phyloP scores from a whole-genome alignment of 352 stramenopile genomes.

The Phytophthora palmivora region DNA sequence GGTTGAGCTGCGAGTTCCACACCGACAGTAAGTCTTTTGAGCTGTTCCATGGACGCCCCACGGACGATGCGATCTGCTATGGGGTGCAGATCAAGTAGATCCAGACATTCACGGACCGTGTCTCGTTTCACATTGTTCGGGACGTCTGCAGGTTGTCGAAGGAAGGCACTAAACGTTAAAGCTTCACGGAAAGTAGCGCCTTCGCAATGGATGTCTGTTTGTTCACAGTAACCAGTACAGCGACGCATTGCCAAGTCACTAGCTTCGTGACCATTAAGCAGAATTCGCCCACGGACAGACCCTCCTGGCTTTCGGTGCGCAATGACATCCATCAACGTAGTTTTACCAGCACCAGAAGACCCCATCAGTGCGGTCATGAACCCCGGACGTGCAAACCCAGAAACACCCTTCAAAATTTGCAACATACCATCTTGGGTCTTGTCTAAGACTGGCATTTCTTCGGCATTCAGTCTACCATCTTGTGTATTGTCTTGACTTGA shows the following conservation, averaged over 20 bases:
- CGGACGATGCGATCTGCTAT: slow-evolving; percentile 57
- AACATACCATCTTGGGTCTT: slow-evolving; percentile 46
- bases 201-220: slow-evolving; percentile 57
- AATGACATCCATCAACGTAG: slow-evolving; percentile 49
- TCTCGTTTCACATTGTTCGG: slow-evolving; percentile 41
- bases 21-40: slow-evolving; percentile 61
- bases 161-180: slow-evolving; percentile 88
- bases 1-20: slow-evolving; percentile 56
- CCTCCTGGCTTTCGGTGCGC: slow-evolving; percentile 48
- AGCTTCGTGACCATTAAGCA: slow-evolving; percentile 59
- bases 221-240: slow-evolving; percentile 55
- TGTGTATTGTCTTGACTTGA: slow-evolving; percentile 4
- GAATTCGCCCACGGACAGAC: slow-evolving; percentile 49
- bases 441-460: slow-evolving; percentile 39
- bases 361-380: slow-evolving; percentile 73
- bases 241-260: slow-evolving; percentile 53
- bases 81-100: slow-evolving; percentile 73
- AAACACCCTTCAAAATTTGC: slow-evolving; percentile 84
- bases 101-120: slow-evolving; percentile 81
- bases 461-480: slow-evolving; percentile 72
- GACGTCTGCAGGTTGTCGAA: slow-evolving; percentile 62
- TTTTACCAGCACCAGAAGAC: slow-evolving; percentile 54
- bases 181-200: slow-evolving; percentile 89
- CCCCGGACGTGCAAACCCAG: slow-evolving; percentile 54
- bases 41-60: slow-evolving; percentile 54